phyloP scores from a whole-genome alignment of 495 filamentous ascomycete genomes.

The Haplographium delicatum region DNA sequence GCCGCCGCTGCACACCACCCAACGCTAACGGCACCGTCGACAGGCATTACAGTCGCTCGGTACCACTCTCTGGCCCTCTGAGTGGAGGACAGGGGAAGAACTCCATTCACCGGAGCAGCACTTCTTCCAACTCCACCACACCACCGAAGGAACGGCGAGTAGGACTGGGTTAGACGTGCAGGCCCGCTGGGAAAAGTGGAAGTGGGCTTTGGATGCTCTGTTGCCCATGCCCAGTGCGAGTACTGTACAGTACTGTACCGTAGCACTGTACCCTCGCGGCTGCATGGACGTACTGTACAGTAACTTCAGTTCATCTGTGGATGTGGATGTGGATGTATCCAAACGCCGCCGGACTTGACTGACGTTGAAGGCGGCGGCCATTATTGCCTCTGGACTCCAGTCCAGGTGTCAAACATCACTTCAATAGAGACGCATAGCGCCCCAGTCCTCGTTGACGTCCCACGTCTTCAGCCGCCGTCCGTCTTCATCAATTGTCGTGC shows the following conservation, averaged over 20 bases:
- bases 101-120: neutral
- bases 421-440: too few species aligned
- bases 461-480: too few species aligned
- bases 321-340: too few species aligned
- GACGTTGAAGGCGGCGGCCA: too few species aligned
- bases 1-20: neutral
- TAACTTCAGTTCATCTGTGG: too few species aligned
- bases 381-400: too few species aligned
- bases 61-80: constrained; percentile 1
- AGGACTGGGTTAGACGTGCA: neutral
- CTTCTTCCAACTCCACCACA: constrained; percentile 4
- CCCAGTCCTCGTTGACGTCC: too few species aligned
- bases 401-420: too few species aligned
- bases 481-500: too few species aligned
- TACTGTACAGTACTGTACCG: neutral
- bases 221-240: neutral
- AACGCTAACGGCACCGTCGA: neutral
- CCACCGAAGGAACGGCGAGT: constrained; percentile 3
- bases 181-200: neutral
- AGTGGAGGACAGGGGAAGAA: neutral
- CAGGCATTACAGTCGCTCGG: constrained; percentile 3
- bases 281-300: neutral
- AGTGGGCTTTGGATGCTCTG: neutral
- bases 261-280: too few species aligned
- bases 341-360: too few species aligned